phyloP scores from a whole-genome alignment of 805 yeast species.

The Zygotorulaspora chibaensis region DNA sequence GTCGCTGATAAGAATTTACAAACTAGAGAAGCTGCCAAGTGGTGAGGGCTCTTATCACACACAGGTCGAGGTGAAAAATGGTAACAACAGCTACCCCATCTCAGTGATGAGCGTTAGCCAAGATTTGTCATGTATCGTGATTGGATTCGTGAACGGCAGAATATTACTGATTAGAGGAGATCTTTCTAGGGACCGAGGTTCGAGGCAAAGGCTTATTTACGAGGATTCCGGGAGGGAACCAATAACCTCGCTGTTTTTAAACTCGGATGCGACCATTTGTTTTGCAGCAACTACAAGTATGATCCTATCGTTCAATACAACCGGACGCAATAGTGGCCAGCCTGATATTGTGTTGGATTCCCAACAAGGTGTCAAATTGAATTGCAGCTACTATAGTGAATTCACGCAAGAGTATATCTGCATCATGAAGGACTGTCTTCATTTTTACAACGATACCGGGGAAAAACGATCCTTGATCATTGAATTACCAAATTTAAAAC shows the following conservation, averaged over 20 bases:
- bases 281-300: slow-evolving; percentile 74
- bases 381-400: slow-evolving; percentile 39
- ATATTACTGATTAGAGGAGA: slow-evolving; percentile 85
- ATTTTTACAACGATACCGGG: slow-evolving; percentile 55
- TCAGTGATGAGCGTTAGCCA: slow-evolving; percentile 25
- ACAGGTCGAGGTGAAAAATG: slow-evolving; percentile 59
- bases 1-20: slow-evolving; percentile 67
- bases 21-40: slow-evolving; percentile 47
- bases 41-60: slow-evolving; percentile 48
- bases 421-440: slow-evolving; percentile 59
- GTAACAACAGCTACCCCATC: slow-evolving; percentile 72
- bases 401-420: slow-evolving; percentile 53
- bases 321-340: slow-evolving; percentile 71
- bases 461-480: slow-evolving; percentile 52
- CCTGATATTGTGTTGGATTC: slow-evolving; percentile 48
- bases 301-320: slow-evolving; percentile 66
- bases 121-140: slow-evolving; percentile 27
- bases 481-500: slow-evolving; percentile 51
- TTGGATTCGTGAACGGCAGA: slow-evolving; percentile 52
- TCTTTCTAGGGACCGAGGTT: slow-evolving; percentile 79
- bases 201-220: slow-evolving; percentile 76
- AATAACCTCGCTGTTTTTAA: slow-evolving; percentile 68
- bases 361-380: slow-evolving; percentile 42
- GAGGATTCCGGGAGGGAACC: slow-evolving; percentile 63
- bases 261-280: slow-evolving; percentile 45